phyloP scores from a whole-genome alignment of 2,329 filamentous ascomycete genomes.

The Diaporthe helianthi region DNA sequence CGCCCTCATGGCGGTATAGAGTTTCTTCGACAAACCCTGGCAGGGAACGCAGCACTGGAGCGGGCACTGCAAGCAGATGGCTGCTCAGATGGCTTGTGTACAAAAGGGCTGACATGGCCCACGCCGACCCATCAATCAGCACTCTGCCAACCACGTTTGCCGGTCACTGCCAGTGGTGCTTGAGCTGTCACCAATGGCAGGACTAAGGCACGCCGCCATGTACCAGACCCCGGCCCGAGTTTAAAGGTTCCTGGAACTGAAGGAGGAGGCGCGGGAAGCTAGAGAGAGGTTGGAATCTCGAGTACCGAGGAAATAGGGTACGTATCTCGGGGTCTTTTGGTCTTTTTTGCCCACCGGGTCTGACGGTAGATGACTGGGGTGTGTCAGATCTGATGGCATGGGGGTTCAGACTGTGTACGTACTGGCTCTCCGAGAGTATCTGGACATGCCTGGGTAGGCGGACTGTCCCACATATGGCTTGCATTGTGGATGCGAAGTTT shows the following conservation, averaged over 20 bases:
- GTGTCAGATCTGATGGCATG: constrained; percentile 23
- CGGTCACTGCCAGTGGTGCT: constrained; percentile 24
- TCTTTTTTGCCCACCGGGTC: constrained; percentile 28
- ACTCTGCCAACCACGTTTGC: constrained; percentile 27
- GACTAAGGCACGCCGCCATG: constrained; percentile 2
- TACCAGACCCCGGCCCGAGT: not conserved
- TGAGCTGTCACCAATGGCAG: constrained; percentile 27
- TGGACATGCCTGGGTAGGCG: constrained; percentile 22
- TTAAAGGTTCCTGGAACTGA: not conserved
- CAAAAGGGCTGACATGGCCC: constrained; percentile 32
- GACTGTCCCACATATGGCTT: constrained; percentile 27
- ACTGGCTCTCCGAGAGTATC: not conserved
- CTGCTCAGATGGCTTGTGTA: constrained; percentile 17
- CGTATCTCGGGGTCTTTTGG: constrained; percentile 18
- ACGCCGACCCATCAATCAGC: constrained; percentile 30
- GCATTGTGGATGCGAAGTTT: not conserved
- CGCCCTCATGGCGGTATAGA: constrained; percentile 9
- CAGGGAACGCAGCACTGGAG: not conserved
- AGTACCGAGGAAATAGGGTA: not conserved
- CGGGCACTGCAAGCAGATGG: constrained; percentile 6
- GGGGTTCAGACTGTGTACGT: constrained; percentile 1
- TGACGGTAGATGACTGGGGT: constrained; percentile 8
- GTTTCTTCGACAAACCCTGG: constrained; percentile 27
- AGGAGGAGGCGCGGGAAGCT: not conserved
- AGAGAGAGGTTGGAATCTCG: not conserved